phyloP scores from a whole-genome alignment of 192 early-diverging fungal species.

The Funneliformis mosseae region DNA sequence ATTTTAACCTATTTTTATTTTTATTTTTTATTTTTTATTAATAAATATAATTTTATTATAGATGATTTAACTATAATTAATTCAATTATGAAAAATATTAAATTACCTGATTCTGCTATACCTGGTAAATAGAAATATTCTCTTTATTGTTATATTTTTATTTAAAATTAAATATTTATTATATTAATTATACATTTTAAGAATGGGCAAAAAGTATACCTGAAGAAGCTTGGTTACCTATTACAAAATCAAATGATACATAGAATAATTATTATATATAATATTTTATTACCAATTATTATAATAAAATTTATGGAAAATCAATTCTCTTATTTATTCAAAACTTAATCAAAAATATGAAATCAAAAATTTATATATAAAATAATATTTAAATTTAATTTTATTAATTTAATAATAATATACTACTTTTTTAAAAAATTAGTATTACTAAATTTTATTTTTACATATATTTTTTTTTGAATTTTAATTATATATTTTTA shows the following conservation, averaged over 20 bases:
- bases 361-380: too few species aligned
- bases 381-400: too few species aligned
- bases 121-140: neutral
- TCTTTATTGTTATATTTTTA: neutral
- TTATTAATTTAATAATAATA: too few species aligned
- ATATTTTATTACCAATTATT: too few species aligned
- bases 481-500: too few species aligned
- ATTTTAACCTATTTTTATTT: too few species aligned
- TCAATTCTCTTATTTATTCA: too few species aligned
- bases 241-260: slow-evolving; percentile 1
- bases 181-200: neutral
- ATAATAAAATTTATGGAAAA: too few species aligned
- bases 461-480: too few species aligned
- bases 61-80: neutral
- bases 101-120: neutral
- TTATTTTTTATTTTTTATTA: neutral
- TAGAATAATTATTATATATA: neutral
- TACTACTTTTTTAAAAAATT: too few species aligned
- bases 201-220: slow-evolving; percentile 20
- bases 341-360: too few species aligned
- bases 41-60: neutral
- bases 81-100: slow-evolving; percentile 10
- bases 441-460: too few species aligned
- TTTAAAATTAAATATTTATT: neutral
- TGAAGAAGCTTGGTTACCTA: slow-evolving; percentile 21